These are phyloP conservation scores for Colletotrichum tanaceti DNA, from an alignment of 2,329 filamentous ascomycete genomes.

Conservation along the genomic window DNA sequence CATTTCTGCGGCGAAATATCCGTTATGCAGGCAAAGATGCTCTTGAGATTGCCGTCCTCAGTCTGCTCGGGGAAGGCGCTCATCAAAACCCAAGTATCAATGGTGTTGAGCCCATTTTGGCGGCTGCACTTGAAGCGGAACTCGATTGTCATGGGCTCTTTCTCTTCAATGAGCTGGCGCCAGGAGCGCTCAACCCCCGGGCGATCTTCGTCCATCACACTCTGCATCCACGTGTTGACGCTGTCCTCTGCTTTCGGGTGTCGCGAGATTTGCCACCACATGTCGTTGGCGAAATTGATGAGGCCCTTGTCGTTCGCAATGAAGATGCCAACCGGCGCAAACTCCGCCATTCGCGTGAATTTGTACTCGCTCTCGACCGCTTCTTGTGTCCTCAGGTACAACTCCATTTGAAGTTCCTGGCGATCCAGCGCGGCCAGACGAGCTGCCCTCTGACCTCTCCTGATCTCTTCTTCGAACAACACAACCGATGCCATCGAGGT, in stretches of 20 bases:
- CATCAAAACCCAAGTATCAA: conserved; percentile 82
- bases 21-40: conserved; percentile 83
- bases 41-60: conserved; percentile 72
- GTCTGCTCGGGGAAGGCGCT: conserved; percentile 80
- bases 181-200: conserved; percentile 69
- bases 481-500: conserved; percentile 86
- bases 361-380: conserved; percentile 77
- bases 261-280: conserved; percentile 78
- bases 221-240: conserved; percentile 77
- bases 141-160: conserved; percentile 74
- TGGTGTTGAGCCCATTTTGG: conserved; percentile 67
- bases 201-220: conserved; percentile 75
- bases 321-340: conserved; percentile 86
- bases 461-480: conserved; percentile 85
- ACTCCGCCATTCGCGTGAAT: conserved; percentile 87
- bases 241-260: conserved; percentile 69
- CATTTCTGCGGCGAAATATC: conserved; percentile 89
- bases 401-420: conserved; percentile 80
- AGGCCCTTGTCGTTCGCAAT: conserved; percentile 78
- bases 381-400: conserved; percentile 73
- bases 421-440: conserved; percentile 80
- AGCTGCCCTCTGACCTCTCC: conserved; percentile 77
- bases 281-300: conserved; percentile 85
- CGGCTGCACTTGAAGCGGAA: conserved; percentile 80
- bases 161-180: conserved; percentile 70